Base-by-base conservation (phyloP, 257 asterid genomes). In the Penstemon barbatus region DNA sequence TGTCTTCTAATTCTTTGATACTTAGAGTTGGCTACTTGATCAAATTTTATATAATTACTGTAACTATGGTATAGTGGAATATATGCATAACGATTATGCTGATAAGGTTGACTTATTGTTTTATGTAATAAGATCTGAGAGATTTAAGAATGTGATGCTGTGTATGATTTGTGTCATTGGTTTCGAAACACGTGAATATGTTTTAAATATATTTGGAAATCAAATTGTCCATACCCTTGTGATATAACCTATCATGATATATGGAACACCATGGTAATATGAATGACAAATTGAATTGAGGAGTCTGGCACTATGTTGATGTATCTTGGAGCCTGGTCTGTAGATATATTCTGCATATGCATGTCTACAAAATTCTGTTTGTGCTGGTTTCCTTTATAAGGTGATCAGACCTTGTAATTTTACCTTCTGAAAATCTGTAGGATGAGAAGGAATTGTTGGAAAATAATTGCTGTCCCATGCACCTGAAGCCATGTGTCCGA, bases 391-490 rank as follows among this genome's bases (percentile, higher is more conserved):
- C 13, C 33, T 63, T 55, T 8, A 55, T 46, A 46, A 46, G 33
- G 33, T 25, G 33, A 25, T 25, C 33, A 25, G 33, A 25, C 33
- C 33, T 25, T 25, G 33, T 25, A 25, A 25, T 25, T 25, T 25
- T 25, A 2, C 33, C 33, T 44, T 49, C 54, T 65, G 71, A 39
- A 54, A 72, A 65, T 72, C 54, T 78, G 78, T 81, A 93, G 99
- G 99, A 93, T 77, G 89, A 84, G 78, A 90, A 86, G 80, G 97
- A 93, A 69, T 74, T 93, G 86, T 77, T 93, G 89, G 99, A 84
- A 5, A 77, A 87, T 69, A 82, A 87, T 68, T 87, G 92, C 71
- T 93, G 99, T 74, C 97, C 99, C 13, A 79, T 85, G 62, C 99
- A 93, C 87, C 79, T 93, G 81, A 84, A 90, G 84, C 96, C 97